phyloP scores from a whole-genome alignment of 2,329 filamentous ascomycete genomes.

The Botrytis deweyae region DNA sequence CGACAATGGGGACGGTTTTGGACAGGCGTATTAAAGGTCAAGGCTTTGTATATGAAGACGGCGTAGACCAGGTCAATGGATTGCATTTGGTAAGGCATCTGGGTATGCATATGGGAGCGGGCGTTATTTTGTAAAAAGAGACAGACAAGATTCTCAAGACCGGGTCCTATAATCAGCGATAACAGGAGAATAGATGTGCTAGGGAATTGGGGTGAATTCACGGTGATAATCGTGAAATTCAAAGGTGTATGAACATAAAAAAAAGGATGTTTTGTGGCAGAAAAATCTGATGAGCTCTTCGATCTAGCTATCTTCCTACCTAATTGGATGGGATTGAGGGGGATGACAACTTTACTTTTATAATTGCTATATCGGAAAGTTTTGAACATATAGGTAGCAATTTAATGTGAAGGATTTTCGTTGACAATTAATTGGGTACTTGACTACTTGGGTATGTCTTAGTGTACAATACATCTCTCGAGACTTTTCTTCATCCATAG shows the following conservation, averaged over 20 bases:
- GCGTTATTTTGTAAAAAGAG: slow-evolving; percentile 36
- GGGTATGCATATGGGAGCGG: slow-evolving; percentile 36
- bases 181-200: slow-evolving; percentile 27
- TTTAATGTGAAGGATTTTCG: neutral
- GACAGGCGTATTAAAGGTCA: slow-evolving; percentile 25
- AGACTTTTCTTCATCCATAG: neutral
- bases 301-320: neutral
- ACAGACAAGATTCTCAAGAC: slow-evolving; percentile 28
- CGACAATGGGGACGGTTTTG: slow-evolving; percentile 9
- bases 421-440: neutral
- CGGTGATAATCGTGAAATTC: neutral
- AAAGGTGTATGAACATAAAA: slow-evolving; percentile 12
- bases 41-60: slow-evolving; percentile 36
- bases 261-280: neutral
- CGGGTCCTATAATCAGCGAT: slow-evolving; percentile 25
- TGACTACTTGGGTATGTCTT: neutral
- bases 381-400: slow-evolving; percentile 1
- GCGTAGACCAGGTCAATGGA: slow-evolving; percentile 24
- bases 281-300: neutral
- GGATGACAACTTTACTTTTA: neutral
- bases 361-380: neutral
- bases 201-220: slow-evolving; percentile 1
- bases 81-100: slow-evolving; percentile 35
- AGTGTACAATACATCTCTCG: neutral
- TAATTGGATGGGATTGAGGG: neutral